Conservation (phyloP, 345 rosid species). For the Ceriops zippeliana region DNA sequence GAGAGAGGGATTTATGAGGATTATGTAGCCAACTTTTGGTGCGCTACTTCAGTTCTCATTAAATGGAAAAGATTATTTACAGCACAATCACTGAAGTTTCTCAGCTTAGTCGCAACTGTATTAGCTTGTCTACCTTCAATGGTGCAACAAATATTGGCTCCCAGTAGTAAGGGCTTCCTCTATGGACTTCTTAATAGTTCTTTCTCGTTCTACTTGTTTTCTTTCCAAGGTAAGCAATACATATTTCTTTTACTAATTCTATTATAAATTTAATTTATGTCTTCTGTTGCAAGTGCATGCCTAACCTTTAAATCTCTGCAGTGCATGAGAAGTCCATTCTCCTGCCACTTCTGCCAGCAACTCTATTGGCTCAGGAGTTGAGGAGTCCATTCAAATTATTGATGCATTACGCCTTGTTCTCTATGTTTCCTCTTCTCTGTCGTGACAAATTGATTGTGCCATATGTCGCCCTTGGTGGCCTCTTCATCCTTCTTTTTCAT, state of each 20-base stretch:
- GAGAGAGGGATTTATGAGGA: constrained; percentile 98
- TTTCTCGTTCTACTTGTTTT: constrained; percentile 77
- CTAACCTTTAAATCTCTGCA: constrained; percentile 35
- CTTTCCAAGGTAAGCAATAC: constrained; percentile 65
- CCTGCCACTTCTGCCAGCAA: constrained; percentile 86
- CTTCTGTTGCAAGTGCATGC: constrained; percentile 3
- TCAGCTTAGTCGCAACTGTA: constrained; percentile 65
- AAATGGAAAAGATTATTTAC: constrained; percentile 84
- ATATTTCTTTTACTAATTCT: constrained; percentile 7
- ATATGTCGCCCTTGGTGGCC: constrained; percentile 45
- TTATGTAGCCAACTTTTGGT: constrained; percentile 97
- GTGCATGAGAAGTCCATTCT: constrained; percentile 97
- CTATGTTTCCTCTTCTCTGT: constrained; percentile 84
- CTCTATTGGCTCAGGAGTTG: constrained; percentile 61
- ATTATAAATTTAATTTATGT: constrained; percentile 5
- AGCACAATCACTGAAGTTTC: constrained; percentile 45
- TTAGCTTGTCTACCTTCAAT: constrained; percentile 74
- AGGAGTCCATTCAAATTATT: constrained; percentile 47
- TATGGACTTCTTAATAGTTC: constrained; percentile 78
- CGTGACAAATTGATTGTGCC: constrained; percentile 78
- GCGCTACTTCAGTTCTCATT: constrained; percentile 65
- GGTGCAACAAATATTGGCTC: constrained; percentile 76
- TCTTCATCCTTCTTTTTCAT: constrained; percentile 47
- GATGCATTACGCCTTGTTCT: constrained; percentile 68
- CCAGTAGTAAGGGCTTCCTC: constrained; percentile 76